Base-by-base conservation (phyloP, 805 yeast species). In the Saccharomycopsis sp. region DNA sequence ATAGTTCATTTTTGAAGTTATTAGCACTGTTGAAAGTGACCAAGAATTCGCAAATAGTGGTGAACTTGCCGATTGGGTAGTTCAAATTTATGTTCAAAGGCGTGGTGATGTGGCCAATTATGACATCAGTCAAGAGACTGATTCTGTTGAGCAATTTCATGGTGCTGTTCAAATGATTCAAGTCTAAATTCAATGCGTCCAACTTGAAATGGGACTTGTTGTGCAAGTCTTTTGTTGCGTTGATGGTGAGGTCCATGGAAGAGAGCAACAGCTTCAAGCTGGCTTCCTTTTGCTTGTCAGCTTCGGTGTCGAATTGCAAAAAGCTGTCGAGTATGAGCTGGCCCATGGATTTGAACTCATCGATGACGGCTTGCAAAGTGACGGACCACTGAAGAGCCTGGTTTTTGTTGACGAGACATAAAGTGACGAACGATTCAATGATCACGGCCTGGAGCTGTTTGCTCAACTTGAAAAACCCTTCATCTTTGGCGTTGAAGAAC, bases 1-100 rank as follows among this genome's bases (percentile, higher is more conserved):
- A 68, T 46, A 66, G 38, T 19, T 78, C 85, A 36, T 69, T 65
- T 49, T 70, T 73, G 53, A 78, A 65, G 2, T 76, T 66, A 27
- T 77, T 58, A 46, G 73, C 75, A n/a, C n/a, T n/a, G 39, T 67
- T 71, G 10, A 69, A 58, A 48, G 77, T 75, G 43, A 84, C 57
- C 12, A 79, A 52, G 9, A 77, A 59, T 51, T 80, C 86, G 17
- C 67, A 62, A 36, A 78, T 45, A 6, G 64, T 54, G 4, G 80
- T 53, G 2, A 80, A 53, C 34, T 61, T 52, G 1, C 89, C 88
- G 6, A 77, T 68, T 9, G 76, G 63, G 50, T 64, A 68, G 30
- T 71, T 73, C 1, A 86, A 75, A 5, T 13, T 31, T 4, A 15
- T 18, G 15, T 20, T 32, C 4, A 39, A 30, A 19, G 74, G 69